These are phyloP conservation scores for Alternaria panax DNA, from an alignment of 2,329 filamentous ascomycete genomes.

Conservation along the genomic window DNA sequence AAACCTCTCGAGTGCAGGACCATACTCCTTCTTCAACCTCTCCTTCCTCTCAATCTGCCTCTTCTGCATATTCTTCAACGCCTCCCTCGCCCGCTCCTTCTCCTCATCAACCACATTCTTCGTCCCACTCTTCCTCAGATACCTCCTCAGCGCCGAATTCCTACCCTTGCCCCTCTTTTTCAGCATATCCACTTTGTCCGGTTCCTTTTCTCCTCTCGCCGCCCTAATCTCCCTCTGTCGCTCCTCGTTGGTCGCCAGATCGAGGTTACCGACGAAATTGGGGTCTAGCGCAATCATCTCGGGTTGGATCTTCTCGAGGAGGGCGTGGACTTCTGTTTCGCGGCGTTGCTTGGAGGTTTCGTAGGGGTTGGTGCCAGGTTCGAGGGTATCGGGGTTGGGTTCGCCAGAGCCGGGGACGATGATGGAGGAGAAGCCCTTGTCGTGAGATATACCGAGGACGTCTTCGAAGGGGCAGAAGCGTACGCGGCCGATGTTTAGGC, in stretches of 20 bases:
- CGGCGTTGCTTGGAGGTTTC: slow-evolving; percentile 92
- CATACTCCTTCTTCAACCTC: slow-evolving; percentile 74
- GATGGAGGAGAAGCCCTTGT: slow-evolving; percentile 85
- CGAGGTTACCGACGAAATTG: slow-evolving; percentile 87
- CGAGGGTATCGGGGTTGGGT: slow-evolving; percentile 92
- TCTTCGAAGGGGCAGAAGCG: slow-evolving; percentile 96
- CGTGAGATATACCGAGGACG: slow-evolving; percentile 83
- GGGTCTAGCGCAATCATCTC: slow-evolving; percentile 98
- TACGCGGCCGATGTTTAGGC: slow-evolving; percentile 78
- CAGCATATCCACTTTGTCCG: slow-evolving; percentile 65
- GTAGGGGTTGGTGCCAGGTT: slow-evolving; percentile 82
- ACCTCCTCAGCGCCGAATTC: slow-evolving; percentile 87
- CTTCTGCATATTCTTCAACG: slow-evolving; percentile 63
- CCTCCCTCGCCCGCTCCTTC: slow-evolving; percentile 82
- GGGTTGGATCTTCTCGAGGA: slow-evolving; percentile 93
- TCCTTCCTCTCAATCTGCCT: slow-evolving; percentile 37
- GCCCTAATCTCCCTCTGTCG: slow-evolving; percentile 69
- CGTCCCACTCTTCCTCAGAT: slow-evolving; percentile 87
- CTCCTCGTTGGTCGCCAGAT: slow-evolving; percentile 80
- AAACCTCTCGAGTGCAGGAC: slow-evolving; percentile 86
- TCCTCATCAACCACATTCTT: slow-evolving; percentile 98
- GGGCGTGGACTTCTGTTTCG: slow-evolving; percentile 85
- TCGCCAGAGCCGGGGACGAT: slow-evolving; percentile 95
- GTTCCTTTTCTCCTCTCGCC: slow-evolving; percentile 76
- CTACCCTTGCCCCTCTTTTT: slow-evolving; percentile 85